Conservation (phyloP, 2,329 filamentous ascomycete species). For the Triangularia setosa region DNA sequence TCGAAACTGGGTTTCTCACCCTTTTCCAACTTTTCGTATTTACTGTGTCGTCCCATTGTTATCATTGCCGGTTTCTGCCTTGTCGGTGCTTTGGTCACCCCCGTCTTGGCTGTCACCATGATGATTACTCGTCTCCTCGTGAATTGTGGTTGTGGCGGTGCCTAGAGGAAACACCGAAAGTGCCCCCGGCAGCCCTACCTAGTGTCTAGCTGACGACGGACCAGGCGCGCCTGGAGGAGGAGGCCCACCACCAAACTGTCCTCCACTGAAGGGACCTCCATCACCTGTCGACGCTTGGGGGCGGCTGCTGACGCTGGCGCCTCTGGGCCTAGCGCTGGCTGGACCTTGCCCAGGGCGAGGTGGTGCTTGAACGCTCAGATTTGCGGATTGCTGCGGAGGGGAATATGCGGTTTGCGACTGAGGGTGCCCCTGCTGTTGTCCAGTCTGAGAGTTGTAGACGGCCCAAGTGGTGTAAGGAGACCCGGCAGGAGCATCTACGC, state of each 20-base stretch:
- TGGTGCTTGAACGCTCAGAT: constrained; percentile 12
- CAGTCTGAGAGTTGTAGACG: constrained; percentile 13
- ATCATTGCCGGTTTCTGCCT: not conserved
- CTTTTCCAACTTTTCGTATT: not conserved
- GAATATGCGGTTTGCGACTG: not conserved
- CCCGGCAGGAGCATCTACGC: constrained; percentile 12
- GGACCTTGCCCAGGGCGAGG: not conserved
- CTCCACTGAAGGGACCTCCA: not conserved
- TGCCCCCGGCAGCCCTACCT: constrained; percentile 3
- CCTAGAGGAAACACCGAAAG: not conserved
- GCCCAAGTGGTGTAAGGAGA: constrained; percentile 19
- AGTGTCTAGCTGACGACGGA: constrained; percentile 11
- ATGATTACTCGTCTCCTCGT: not conserved
- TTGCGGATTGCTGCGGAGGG: not conserved
- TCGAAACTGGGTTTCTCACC: not conserved
- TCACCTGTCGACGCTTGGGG: constrained; percentile 3
- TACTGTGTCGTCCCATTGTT: not conserved
- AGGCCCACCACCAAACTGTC: constrained; percentile 1
- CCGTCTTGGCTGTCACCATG: not conserved
- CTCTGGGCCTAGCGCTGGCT: constrained; percentile 17
- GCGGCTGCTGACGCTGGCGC: constrained; percentile 15
- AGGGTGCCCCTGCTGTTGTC: not conserved
- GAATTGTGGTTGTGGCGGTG: not conserved
- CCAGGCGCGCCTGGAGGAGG: constrained; percentile 8
- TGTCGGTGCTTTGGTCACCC: not conserved